Conservation (phyloP, 2,329 filamentous ascomycete genomes). For the Beauveria caledonica region DNA sequence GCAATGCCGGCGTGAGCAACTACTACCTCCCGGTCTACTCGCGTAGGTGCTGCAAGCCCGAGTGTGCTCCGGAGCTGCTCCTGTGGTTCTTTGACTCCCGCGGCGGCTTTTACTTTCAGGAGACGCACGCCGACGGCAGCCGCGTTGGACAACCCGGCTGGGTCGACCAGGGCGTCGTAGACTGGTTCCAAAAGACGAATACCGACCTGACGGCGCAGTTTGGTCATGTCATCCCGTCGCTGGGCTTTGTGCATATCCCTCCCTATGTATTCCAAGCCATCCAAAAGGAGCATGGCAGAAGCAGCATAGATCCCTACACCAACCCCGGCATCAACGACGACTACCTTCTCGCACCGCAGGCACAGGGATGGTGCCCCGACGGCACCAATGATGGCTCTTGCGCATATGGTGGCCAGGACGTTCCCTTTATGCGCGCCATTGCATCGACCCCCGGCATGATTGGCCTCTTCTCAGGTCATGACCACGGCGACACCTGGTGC, state of each 20-base stretch:
- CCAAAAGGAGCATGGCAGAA: constrained; percentile 22
- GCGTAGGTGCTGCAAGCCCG: constrained; percentile 22
- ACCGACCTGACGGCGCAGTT: constrained; percentile 22
- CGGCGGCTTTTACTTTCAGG: constrained; percentile 46
- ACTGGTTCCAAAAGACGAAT: constrained; percentile 34
- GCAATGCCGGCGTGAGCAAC: constrained; percentile 35
- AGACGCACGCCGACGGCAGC: constrained; percentile 22
- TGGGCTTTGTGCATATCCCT: constrained; percentile 43
- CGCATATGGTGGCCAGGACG: constrained; percentile 42
- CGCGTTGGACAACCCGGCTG: constrained; percentile 32
- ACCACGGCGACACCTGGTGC: constrained; percentile 57
- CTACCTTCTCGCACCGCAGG: constrained; percentile 32
- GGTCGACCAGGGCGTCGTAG: constrained; percentile 36
- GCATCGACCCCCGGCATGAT: constrained; percentile 45
- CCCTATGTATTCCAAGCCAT: constrained; percentile 33
- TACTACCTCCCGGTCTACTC: constrained; percentile 39
- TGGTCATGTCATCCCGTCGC: constrained; percentile 31
- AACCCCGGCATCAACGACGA: constrained; percentile 41
- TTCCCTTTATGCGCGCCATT: constrained; percentile 55
- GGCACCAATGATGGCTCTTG: constrained; percentile 30
- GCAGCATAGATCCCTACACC: constrained; percentile 26
- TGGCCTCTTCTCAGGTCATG: constrained; percentile 56
- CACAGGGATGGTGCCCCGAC: constrained; percentile 35
- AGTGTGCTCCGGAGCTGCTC: constrained; percentile 35
- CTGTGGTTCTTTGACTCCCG: constrained; percentile 68